phyloP scores from a whole-genome alignment of 2,329 filamentous ascomycete genomes.

The Arthrobotrys sinensis region DNA sequence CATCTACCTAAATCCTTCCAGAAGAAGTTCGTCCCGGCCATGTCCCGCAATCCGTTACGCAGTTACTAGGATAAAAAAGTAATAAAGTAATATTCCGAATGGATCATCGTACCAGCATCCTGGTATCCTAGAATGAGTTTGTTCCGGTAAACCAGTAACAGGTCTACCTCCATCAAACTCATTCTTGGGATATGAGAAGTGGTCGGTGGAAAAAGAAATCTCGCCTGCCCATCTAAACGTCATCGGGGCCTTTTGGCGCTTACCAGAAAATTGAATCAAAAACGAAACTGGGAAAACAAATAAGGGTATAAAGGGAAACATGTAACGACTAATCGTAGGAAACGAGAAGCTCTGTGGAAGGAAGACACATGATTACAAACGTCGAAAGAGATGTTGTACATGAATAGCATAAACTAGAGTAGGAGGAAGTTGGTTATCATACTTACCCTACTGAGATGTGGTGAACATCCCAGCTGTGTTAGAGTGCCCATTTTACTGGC shows the following conservation, averaged over 20 bases:
- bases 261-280: conserved; percentile 37
- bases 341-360: not conserved
- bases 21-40: conserved; percentile 26
- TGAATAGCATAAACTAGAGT: conserved; percentile 4
- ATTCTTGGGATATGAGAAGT: not conserved
- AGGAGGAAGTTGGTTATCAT: conserved; percentile 32
- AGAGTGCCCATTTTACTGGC: not conserved
- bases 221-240: conserved; percentile 26
- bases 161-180: conserved; percentile 52
- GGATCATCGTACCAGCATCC: not conserved
- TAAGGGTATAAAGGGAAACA: conserved; percentile 23
- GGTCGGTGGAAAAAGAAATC: conserved; percentile 7
- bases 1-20: conserved; percentile 35
- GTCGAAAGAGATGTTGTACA: conserved; percentile 10
- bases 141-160: conserved; percentile 40
- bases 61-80: conserved; percentile 30
- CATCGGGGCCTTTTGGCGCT: conserved; percentile 25
- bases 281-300: not conserved
- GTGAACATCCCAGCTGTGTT: conserved; percentile 16
- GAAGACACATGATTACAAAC: not conserved
- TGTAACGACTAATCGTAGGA: not conserved
- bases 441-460: conserved; percentile 47
- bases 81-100: conserved; percentile 27
- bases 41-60: conserved; percentile 31
- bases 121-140: conserved; percentile 23